Conservation (phyloP, 2,329 filamentous ascomycete species). For the Chrysoporthe puriensis region DNA sequence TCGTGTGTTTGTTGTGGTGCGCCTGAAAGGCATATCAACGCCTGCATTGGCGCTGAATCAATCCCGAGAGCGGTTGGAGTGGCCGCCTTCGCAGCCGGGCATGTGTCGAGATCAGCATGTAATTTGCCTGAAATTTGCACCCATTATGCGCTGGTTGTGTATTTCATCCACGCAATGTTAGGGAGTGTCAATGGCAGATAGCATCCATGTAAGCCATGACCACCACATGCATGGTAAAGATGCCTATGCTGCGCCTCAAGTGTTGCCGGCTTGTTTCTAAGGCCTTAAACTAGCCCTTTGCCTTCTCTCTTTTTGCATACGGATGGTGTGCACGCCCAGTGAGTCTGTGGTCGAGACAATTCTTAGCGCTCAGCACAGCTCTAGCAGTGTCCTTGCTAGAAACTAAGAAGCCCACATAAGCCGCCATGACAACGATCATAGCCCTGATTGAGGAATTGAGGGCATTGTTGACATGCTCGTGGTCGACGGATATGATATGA, state of each 20-base stretch:
- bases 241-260: neutral
- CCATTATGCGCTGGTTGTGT: neutral
- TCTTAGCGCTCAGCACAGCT: neutral
- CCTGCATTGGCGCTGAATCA: neutral
- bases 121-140: neutral
- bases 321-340: neutral
- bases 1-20: too few species aligned
- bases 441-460: too few species aligned
- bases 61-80: neutral
- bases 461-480: neutral
- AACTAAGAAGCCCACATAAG: neutral
- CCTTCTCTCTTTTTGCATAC: neutral
- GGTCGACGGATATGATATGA: neutral
- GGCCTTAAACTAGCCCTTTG: neutral
- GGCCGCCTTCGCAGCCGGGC: neutral
- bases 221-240: neutral
- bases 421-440: neutral
- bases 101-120: neutral
- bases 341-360: neutral
- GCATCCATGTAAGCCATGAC: neutral
- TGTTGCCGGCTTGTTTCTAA: neutral
- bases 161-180: neutral
- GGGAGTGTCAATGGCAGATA: neutral
- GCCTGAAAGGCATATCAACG: neutral
- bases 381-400: neutral